Evolutionary conservation across 2,329 filamentous ascomycete species (phyloP), one percentile per base, ranked within the genome.

Genomic region (Paecilomyces sp.): DNA sequence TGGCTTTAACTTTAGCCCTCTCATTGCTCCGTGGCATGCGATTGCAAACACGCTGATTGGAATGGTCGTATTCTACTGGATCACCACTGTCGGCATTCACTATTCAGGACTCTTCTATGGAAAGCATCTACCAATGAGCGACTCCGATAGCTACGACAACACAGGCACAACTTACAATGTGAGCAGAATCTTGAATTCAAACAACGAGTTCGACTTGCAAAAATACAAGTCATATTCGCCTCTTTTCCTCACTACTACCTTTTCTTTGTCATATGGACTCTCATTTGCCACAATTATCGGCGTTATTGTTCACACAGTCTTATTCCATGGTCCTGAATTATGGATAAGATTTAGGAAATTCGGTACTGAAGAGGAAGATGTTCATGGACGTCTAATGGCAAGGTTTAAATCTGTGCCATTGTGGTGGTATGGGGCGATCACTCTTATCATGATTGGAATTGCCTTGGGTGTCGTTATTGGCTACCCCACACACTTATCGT

Each of bases 31-130:
- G 4, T 91, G 87, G 85, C 84, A 87, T 69, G 88, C 87, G 8
- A 90, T 90, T 63, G 87, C 85, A 60, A 91, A 91, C 68, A 89
- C 86, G 0, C 71, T 89, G 50, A 83, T 90, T 34, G 88, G 88
- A 15, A 83, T 90, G 30, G 77, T 88, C 1, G 28, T 82, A 1
- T 90, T 88, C 68, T 89, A 85, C 68, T 80, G 89, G 60, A 71
- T 88, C n/a, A 73, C 81, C 2, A 79, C 83, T 1, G 77, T 82
- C 0, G 75, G 81, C 4, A 74, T 91, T 18, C 88, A 91, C 69
- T 92, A 86, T 68, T 82, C 78, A 6, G 85, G 85, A 9, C 76
- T 80, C 0, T 91, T 87, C 84, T 90, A 86, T 66, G 80, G 80
- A 2, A 72, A 82, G 60, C 90, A 83, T 66, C 71, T 90, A 12